These are phyloP conservation scores for Talaromyces trachyspermus DNA, from an alignment of 495 filamentous ascomycete species.

Conservation along the genomic window DNA sequence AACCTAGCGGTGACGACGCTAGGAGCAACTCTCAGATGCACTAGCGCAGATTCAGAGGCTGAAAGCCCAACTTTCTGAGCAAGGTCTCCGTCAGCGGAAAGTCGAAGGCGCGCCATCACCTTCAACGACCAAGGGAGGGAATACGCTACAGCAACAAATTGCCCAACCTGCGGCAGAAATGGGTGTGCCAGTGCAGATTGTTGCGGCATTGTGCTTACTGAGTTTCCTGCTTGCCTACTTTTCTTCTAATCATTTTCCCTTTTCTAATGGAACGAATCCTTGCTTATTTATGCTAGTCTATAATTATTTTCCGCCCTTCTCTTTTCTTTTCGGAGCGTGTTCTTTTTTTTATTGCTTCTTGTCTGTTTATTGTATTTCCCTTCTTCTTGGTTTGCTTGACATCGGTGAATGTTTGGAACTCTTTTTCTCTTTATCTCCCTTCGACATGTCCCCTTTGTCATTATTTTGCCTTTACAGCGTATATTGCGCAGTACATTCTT, in stretches of 20 bases:
- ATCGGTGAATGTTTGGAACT: too few relatives aligned
- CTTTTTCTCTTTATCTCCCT: too few relatives aligned
- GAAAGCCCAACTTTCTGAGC: slow-evolving; percentile 59
- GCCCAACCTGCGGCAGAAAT: slow-evolving; percentile 41
- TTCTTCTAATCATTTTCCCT: slow-evolving; percentile 62
- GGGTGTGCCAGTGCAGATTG: slow-evolving; percentile 81
- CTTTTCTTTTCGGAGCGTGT: too few relatives aligned
- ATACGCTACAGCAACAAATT: slow-evolving; percentile 40
- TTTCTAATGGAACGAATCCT: slow-evolving; percentile 13
- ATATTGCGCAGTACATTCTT: too few relatives aligned
- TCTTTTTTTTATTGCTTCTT: not conserved
- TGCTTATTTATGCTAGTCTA: slow-evolving; percentile 16
- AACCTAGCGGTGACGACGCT: slow-evolving; percentile 31
- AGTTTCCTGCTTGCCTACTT: slow-evolving; percentile 92
- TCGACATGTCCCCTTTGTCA: too few relatives aligned
- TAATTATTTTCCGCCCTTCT: too few relatives aligned
- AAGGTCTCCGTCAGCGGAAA: slow-evolving; percentile 23
- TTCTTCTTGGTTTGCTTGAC: too few relatives aligned
- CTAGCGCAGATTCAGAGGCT: slow-evolving; percentile 65
- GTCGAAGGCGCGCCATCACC: not conserved
- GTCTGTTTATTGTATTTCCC: too few relatives aligned
- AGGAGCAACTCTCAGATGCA: slow-evolving; percentile 70
- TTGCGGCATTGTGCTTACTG: slow-evolving; percentile 74
- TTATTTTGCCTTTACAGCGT: too few relatives aligned
- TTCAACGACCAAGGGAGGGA: slow-evolving; percentile 32